Conservation (phyloP, 352 stramenopile genomes). For the Pythium oligandrum region DNA sequence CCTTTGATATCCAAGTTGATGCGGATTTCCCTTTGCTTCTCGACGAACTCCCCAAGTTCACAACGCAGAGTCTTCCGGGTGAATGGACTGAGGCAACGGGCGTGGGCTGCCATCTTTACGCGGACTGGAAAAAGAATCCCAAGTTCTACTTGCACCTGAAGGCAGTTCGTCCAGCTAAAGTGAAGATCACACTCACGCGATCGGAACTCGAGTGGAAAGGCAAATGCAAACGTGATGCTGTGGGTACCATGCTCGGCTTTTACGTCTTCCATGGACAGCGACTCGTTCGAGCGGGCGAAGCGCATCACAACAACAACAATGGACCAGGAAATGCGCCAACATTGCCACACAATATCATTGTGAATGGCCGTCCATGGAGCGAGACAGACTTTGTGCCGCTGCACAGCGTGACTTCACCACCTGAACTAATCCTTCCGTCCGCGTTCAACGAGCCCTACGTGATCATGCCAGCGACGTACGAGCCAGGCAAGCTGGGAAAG, state of each 20-base stretch:
- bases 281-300: slow-evolving; percentile 27
- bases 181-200: slow-evolving; percentile 76
- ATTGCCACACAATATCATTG: slow-evolving; percentile 33
- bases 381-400: slow-evolving; percentile 85
- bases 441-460: slow-evolving; percentile 79
- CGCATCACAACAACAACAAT: slow-evolving; percentile 4
- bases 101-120: slow-evolving; percentile 74
- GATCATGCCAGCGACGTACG: slow-evolving; percentile 89
- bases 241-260: slow-evolving; percentile 89
- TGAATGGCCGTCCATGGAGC: slow-evolving; percentile 69
- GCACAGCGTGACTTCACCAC: slow-evolving; percentile 62
- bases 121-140: slow-evolving; percentile 86
- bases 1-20: slow-evolving; percentile 86
- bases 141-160: slow-evolving; percentile 78
- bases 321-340: background rate
- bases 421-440: slow-evolving; percentile 54
- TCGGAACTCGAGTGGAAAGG: slow-evolving; percentile 80
- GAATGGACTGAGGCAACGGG: slow-evolving; percentile 69
- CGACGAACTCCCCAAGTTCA: slow-evolving; percentile 52
- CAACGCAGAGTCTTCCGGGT: slow-evolving; percentile 67
- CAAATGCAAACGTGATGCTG: slow-evolving; percentile 77
- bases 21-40: slow-evolving; percentile 66
- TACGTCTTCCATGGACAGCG: slow-evolving; percentile 71
- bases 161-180: slow-evolving; percentile 55
- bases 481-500: slow-evolving; percentile 62